phyloP scores from a whole-genome alignment of 257 asterid species.

The Solanum arcanum region DNA sequence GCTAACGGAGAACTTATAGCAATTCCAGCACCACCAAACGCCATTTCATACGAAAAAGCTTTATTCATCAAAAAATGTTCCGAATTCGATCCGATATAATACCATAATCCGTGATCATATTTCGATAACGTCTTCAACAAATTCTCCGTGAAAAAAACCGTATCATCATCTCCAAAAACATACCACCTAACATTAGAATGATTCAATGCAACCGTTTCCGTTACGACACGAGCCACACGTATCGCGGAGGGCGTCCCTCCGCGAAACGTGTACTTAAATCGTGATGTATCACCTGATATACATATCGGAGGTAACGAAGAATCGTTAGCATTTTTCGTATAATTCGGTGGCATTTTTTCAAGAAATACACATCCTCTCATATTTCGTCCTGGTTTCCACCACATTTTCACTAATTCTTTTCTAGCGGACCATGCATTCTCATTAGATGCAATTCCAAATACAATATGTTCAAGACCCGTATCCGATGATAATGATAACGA shows the following conservation, averaged over 20 bases:
- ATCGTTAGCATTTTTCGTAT: neutral
- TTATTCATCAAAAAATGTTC: conserved; percentile 67
- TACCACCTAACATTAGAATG: conserved; percentile 43
- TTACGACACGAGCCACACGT: neutral
- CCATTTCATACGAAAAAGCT: conserved; percentile 57
- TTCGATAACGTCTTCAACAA: conserved; percentile 45
- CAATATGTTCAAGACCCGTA: conserved; percentile 49
- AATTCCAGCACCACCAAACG: conserved; percentile 76
- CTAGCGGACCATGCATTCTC: conserved; percentile 37
- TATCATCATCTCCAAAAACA: conserved; percentile 70
- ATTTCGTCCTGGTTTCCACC: conserved; percentile 59
- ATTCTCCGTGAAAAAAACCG: conserved; percentile 50
- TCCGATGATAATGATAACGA: conserved; percentile 4
- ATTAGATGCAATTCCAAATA: conserved; percentile 67
- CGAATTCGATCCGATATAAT: conserved; percentile 43
- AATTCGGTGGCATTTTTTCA: conserved; percentile 14
- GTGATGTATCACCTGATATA: neutral
- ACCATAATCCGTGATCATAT: conserved; percentile 48
- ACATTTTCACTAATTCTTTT: conserved; percentile 37
- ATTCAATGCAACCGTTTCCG: neutral
- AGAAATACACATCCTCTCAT: conserved; percentile 78
- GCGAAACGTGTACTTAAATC: neutral
- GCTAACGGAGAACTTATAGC: conserved; percentile 65
- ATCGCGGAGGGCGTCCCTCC: neutral
- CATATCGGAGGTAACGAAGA: neutral